Base-by-base conservation (phyloP, 2,329 filamentous ascomycete genomes). In the Colletotrichum noveboracense region DNA sequence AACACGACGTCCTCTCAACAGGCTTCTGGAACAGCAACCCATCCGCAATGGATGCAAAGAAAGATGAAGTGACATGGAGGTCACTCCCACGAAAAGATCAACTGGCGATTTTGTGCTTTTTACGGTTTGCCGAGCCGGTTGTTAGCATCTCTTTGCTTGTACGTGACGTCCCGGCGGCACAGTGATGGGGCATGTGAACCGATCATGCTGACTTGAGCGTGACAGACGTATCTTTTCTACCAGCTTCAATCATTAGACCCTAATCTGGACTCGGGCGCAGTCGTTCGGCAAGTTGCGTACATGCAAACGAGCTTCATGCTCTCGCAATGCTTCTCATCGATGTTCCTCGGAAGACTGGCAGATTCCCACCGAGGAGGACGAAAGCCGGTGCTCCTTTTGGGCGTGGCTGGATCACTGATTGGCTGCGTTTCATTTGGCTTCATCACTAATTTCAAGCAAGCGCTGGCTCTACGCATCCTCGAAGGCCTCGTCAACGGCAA, bases 1-100 rank as follows among this genome's bases (percentile, higher is more conserved):
- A 48, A 1, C 38, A 48, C 9, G 1, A 48, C 18, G 18, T 48
- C 18, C 38, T 0, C 18, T 48, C 38, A n/a, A 1, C 16, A 21
- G n/a, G n/a, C 0, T 21, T 21, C 12, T 1, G 43, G 43, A 52
- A 52, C 10, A 21, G 43, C 43, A 21, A 52, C 10, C 1, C 3
- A 13, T 6, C 10, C 0, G 43, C 43, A n/a, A 61, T 61, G 58
- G 58, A 61, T 61, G 55, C 13, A 18, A 70, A 62, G 56, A 61
- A 68, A 7, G 66, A 70, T 32, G 36, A 48, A 14, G 70, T 73
- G 65, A 74, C 66, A 6, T 74, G 71, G 71, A 34, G 32, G 7
- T 74, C 71, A 9, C 48, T 74, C 24, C 71, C 71, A 6, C 21
- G 71, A 36, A 74, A 74, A 28, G 71, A 74, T 48, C 71, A 74